Evolutionary conservation across 768 basidiomycete genomes (phyloP), one percentile per base, ranked within the genome.

Genomic region (Rhodocollybia butyracea): DNA sequence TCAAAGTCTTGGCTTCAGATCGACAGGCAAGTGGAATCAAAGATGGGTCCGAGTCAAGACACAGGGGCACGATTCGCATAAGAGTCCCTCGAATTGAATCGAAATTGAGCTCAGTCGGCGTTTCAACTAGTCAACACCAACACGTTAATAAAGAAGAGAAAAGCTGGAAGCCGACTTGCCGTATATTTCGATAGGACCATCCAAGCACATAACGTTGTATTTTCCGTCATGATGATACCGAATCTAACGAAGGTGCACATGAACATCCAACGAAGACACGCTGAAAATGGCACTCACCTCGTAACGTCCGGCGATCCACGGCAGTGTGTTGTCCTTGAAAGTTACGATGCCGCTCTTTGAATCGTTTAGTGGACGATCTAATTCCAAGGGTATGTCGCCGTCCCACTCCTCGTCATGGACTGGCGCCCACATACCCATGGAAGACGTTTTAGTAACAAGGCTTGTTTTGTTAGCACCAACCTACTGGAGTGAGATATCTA

Each of bases 201-300:
- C 85, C 51, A 88, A 65, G 51, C 85, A 83, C 82, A 98, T 89
- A 54, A 98, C 97, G 69, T 94, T 97, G 71, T 99, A 91, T 69
- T 95, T 98, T 46, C 94, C 94, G 68, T 97, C 93, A 64, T 98
- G 95, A 64, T 99, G 97, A 66, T 94, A 95, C 3, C 93, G 86
- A 57, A 89, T 76, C 89, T 90, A 58, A 26, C 46, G 42, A 4
- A 13, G 17, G 32, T 43, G 24, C 27, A 26, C 22, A 45, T 24
- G 12, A 11, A 38, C 40, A 24, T 22, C n/a, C 39, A 29, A 30
- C 10, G 15, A 47, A 26, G n/a, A 3, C 27, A 3, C 32, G 62
- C 13, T 48, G 32, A n/a, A n/a, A n/a, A n/a, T n/a, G n/a, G n/a
- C n/a, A n/a, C 69, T 72, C 62, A 92, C 85, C 77, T 99, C 97